Evolutionary conservation across 2,329 filamentous ascomycete species (phyloP).

Genomic region (Arthrobotrys conoides): DNA sequence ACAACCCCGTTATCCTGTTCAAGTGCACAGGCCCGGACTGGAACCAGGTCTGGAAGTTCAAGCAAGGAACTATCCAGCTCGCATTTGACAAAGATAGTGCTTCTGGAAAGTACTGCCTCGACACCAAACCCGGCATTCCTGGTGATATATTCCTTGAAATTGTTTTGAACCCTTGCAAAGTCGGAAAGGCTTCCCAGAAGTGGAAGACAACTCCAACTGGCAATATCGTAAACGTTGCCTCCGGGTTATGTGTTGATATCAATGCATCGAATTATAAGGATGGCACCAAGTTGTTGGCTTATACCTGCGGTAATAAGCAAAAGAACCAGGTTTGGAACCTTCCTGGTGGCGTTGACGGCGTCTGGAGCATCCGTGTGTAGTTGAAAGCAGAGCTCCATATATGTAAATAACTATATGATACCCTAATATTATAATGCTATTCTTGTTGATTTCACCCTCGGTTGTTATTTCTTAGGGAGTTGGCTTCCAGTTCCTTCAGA

Average conservation of each 20-base stretch:
- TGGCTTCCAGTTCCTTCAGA: background rate
- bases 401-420: constrained; percentile 25
- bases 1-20: constrained; percentile 51
- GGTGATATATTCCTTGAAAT: constrained; percentile 26
- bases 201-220: constrained; percentile 43
- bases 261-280: constrained; percentile 56
- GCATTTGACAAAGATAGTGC: constrained; percentile 46
- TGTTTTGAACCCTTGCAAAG: constrained; percentile 48
- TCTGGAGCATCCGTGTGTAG: constrained; percentile 24
- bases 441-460: background rate
- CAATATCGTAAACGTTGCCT: constrained; percentile 41
- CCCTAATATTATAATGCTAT: constrained; percentile 9
- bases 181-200: constrained; percentile 41
- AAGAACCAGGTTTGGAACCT: constrained; percentile 53
- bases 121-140: constrained; percentile 28
- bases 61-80: constrained; percentile 50
- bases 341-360: constrained; percentile 40
- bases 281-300: constrained; percentile 51
- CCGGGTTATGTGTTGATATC: constrained; percentile 53
- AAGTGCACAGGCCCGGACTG: constrained; percentile 49
- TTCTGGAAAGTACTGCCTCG: constrained; percentile 48
- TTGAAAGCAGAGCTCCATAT: background rate
- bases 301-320: constrained; percentile 48
- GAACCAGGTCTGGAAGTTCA: constrained; percentile 61
- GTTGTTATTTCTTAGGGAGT: background rate